Evolutionary conservation across 176 grass and related monocot species (phyloP), one percentile per base, ranked within the genome.

Genomic region (Avena atlantica): DNA sequence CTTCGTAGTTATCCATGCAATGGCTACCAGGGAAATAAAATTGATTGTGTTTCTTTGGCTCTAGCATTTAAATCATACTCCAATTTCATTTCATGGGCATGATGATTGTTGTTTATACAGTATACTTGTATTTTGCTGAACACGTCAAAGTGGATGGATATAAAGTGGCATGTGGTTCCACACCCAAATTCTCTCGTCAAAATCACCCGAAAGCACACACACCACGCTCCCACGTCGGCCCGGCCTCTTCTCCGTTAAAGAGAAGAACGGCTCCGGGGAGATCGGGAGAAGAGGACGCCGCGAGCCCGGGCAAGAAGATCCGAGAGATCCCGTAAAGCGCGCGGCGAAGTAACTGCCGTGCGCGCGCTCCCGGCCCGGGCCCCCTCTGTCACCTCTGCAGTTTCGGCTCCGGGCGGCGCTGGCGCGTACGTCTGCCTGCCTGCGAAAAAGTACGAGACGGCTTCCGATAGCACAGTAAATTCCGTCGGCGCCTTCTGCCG

Each of bases 401-500:
- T n/a, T 80, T 51, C 82, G 81, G 64, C 87, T 14, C 27, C 78
- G 58, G 21, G 78, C 59, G 78, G 78, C 74, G 74, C 66, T 11
- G 45, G 45, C 45, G 45, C 45, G 37, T 47, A 10, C 17, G 16
- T 16, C 15, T 55, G 12, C 3, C 51, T 62, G 27, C n/a, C 51
- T 21, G 62, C 64, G 4, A 3, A 15, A 50, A 88, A 47, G 9
- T 31, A 49, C 52, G 16, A 6, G 29, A 7, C 20, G 24, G 10
- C 80, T 51, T 8, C 74, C 14, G 12, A 73, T 57, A 66, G 23
- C 14, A 25, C 83, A 86, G 83, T 86, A 53, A 90, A 78, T 82
- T 76, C 44, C 79, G 42, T 4, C 70, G 88, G 69, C 83, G 78
- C 10, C 56, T 74, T 11, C 47, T 42, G 58, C 83, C 19, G 80